Base-by-base conservation (phyloP, 2,329 filamentous ascomycete genomes). In the Colletotrichum liaoningense region DNA sequence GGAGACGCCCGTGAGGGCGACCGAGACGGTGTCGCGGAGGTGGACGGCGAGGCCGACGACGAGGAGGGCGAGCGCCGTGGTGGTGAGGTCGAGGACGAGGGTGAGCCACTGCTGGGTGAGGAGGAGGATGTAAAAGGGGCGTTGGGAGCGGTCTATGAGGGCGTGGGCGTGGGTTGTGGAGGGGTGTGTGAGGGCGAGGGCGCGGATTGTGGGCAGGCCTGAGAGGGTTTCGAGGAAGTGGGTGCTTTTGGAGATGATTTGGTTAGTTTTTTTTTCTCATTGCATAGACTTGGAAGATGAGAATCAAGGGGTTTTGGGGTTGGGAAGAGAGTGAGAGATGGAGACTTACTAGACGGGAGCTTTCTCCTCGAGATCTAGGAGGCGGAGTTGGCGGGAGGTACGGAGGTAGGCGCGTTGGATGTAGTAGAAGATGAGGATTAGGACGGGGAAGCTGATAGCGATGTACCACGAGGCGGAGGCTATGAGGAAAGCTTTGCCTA, bases 61-160 rank as follows among this genome's bases (percentile, higher is more conserved):
- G 2, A 88, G 75, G 1, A 86, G 80, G 2, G 86, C 86, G 55
- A 89, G 80, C 2, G 77, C 83, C 0, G 86, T 83, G 0, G 87
- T 85, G 3, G 86, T 80, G 54, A 89, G 77, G 74, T 89, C 86
- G 2, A 90, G 78, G 0, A 88, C 86, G 2, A 91, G 80, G 0
- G 82, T 85, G 0, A 90, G 82, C 89, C 90, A 92, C 57, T 88
- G 84, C 77, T 92, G 90, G 5, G 90, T 85, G 52, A 86, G 85
- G 69, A 85, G 87, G 14, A 91, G 83, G 1, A 90, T 82, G 76
- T 92, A 92, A 70, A 87, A 90, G 0, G 90, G 89, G 22, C 83
- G 81, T 75, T 92, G 90, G 0, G 89, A 90, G 11, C 80, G 80
- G 75, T 91, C 87, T 2, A 92, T 80, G 0, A 90, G 82, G 5